Base-by-base conservation (phyloP, 192 early-diverging fungal species). In the Umbelopsis ramanniana region DNA sequence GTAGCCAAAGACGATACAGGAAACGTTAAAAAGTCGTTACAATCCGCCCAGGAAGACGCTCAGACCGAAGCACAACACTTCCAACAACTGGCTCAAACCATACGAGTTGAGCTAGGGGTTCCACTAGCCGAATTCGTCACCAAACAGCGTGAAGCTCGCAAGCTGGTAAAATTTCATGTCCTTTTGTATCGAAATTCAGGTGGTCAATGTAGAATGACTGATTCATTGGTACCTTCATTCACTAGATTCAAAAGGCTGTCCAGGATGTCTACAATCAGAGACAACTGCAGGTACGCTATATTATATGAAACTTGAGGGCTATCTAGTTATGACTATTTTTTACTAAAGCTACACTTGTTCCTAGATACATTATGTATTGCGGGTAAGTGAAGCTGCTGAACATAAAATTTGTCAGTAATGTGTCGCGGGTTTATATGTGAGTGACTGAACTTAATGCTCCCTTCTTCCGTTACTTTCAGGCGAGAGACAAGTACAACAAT, bases 21-120 rank as follows among this genome's bases (percentile, higher is more conserved):
- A 19, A 63, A 63, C 3, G 33, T 63, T 7, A 63, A 63, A 63
- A 19, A 3, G 14, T 37, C 57, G 15, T 19, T 63, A 35, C 14
- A 29, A 15, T 29, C 33, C 24, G 57, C 57, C 3, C 57, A 63
- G 57, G 57, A 63, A 63, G 26, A 63, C 15, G 12, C 57, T 19
- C 57, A 63, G 26, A 63, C 12, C 26, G 57, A 63, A 63, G 57
- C 57, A n/a, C 57, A 63, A 26, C 57, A 63, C 24, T 63, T 37
- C 19, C 57, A 63, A 37, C 57, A 88, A 10, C 70, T 91, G 55
- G 84, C 85, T 12, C 76, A 85, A 46, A 87, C 89, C 72, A 82
- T 91, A 60, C 74, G 82, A 37, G 75, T 79, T 15, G 85, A 91
- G 54, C 74, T 91, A 3, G 87, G 87, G 47, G 72, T 75, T n/a